These are phyloP conservation scores for Zygosaccharomyces rouxii DNA, from an alignment of 805 yeast species.

Conservation along the genomic window DNA sequence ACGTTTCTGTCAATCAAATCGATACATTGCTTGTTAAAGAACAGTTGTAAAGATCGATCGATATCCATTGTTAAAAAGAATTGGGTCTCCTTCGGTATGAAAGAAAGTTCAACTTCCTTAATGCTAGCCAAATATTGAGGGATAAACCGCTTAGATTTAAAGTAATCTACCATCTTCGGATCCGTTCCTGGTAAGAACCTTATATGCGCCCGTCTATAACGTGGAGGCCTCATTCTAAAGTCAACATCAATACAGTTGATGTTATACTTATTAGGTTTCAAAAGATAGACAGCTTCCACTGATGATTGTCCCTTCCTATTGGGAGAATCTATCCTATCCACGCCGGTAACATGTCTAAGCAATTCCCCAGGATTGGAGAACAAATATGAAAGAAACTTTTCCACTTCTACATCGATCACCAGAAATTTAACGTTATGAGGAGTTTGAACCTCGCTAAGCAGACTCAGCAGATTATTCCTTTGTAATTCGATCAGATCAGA, in stretches of 20 bases:
- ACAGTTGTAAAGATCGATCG: slow-evolving; percentile 61
- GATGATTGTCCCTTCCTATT: slow-evolving; percentile 56
- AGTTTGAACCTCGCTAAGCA: slow-evolving; percentile 42
- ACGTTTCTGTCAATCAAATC: slow-evolving; percentile 59
- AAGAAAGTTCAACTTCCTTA: slow-evolving; percentile 43
- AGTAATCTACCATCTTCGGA: slow-evolving; percentile 26
- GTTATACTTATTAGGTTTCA: slow-evolving; percentile 64
- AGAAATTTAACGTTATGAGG: slow-evolving; percentile 45
- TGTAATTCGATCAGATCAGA: slow-evolving; percentile 39
- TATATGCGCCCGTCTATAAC: slow-evolving; percentile 72
- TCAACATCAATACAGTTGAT: slow-evolving; percentile 78
- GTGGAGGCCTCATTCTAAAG: slow-evolving; percentile 54
- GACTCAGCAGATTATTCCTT: slow-evolving; percentile 35
- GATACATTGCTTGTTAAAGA: slow-evolving; percentile 60
- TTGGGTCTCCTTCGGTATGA: slow-evolving; percentile 64
- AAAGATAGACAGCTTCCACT: slow-evolving; percentile 74
- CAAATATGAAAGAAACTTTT: slow-evolving; percentile 43
- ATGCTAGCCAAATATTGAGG: slow-evolving; percentile 32
- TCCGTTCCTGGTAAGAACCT: slow-evolving; percentile 63
- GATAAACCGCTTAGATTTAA: slow-evolving; percentile 31
- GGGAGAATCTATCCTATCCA: slow-evolving; percentile 56
- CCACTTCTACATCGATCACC: slow-evolving; percentile 55
- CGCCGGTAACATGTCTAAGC: slow-evolving; percentile 53
- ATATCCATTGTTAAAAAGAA: slow-evolving; percentile 63
- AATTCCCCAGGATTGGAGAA: slow-evolving; percentile 42